Evolutionary conservation across 225 moss, liverwort and hornwort genomes (phyloP).

Genomic region (Takakia lepidozioides): DNA sequence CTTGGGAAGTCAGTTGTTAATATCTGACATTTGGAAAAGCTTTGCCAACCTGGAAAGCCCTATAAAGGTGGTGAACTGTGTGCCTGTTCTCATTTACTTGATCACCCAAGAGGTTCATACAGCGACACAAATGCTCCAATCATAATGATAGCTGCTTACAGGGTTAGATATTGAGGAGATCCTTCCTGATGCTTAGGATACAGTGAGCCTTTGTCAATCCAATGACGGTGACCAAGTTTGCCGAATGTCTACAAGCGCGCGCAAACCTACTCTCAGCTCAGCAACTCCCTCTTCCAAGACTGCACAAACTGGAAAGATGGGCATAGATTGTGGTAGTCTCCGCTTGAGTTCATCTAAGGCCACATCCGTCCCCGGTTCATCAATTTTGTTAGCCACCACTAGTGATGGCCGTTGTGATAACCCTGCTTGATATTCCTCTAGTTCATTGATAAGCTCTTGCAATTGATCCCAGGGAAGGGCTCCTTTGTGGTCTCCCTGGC

Average conservation of each 20-base stretch:
- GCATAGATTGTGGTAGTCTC: conserved; percentile 47
- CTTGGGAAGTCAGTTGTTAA: too few species aligned
- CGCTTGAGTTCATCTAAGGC: conserved; percentile 54
- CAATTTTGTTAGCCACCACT: conserved; percentile 84
- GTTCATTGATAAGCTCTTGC: conserved; percentile 66
- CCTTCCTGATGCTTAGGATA: too few species aligned
- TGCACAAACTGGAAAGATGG: conserved; percentile 80
- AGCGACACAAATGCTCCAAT: too few species aligned
- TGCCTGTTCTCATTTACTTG: too few species aligned
- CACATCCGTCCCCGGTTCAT: conserved; percentile 63
- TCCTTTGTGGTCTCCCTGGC: conserved; percentile 65
- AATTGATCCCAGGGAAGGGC: conserved; percentile 84
- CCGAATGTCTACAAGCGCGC: conserved; percentile 45
- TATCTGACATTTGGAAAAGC: too few species aligned
- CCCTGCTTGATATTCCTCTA: conserved; percentile 69
- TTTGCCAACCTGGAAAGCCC: too few species aligned
- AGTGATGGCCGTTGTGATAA: conserved; percentile 69
- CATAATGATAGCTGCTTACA: too few species aligned
- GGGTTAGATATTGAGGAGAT: too few species aligned
- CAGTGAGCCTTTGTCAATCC: too few species aligned
- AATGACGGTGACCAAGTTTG: background rate
- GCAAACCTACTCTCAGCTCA: conserved; percentile 53
- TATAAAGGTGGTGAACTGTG: too few species aligned
- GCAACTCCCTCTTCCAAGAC: conserved; percentile 83
- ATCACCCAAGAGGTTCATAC: too few species aligned